phyloP scores from a whole-genome alignment of 768 basidiomycete species.

The Ephemerocybe angulata region DNA sequence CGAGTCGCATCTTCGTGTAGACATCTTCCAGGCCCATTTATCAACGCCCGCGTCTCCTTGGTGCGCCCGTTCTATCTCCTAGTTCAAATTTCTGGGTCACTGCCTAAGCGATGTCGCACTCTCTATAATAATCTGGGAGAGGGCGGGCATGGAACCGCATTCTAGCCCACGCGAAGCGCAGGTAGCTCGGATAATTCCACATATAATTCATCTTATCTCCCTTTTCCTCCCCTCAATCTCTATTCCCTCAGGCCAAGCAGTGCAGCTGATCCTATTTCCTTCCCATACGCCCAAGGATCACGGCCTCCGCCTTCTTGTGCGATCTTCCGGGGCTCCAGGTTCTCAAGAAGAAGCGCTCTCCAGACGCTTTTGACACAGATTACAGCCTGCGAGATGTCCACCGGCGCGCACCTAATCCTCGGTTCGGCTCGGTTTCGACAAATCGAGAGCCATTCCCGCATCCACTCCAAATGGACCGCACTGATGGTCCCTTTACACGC shows the following conservation, averaged over 20 bases:
- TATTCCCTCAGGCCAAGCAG: not conserved
- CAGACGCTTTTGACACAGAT: not conserved
- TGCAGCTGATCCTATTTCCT: not conserved
- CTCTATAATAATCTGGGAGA: too few relatives aligned
- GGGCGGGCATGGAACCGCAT: too few relatives aligned
- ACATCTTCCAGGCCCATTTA: too few relatives aligned
- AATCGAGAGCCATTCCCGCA: not conserved
- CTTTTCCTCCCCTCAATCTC: slow-evolving; percentile 5
- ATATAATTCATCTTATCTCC: slow-evolving; percentile 1
- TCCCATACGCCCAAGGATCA: not conserved
- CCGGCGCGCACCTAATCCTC: not conserved
- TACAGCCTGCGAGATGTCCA: not conserved
- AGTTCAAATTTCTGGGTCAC: too few relatives aligned
- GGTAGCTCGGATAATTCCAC: not conserved
- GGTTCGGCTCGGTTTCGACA: not conserved
- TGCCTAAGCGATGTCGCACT: too few relatives aligned
- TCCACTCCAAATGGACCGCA: not conserved
- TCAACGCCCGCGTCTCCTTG: too few relatives aligned
- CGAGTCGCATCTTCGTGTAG: too few relatives aligned
- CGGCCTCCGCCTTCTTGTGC: not conserved
- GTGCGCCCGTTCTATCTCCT: too few relatives aligned
- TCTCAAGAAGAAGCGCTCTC: not conserved
- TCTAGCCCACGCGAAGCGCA: not conserved
- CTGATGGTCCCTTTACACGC: not conserved
- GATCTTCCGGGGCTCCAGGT: not conserved